Percentiles rank a stretch among this genome's conserved stretches.
phyloP scores from a whole-genome alignment of 305 asterid genomes.

The Coffea humblotiana region DNA sequence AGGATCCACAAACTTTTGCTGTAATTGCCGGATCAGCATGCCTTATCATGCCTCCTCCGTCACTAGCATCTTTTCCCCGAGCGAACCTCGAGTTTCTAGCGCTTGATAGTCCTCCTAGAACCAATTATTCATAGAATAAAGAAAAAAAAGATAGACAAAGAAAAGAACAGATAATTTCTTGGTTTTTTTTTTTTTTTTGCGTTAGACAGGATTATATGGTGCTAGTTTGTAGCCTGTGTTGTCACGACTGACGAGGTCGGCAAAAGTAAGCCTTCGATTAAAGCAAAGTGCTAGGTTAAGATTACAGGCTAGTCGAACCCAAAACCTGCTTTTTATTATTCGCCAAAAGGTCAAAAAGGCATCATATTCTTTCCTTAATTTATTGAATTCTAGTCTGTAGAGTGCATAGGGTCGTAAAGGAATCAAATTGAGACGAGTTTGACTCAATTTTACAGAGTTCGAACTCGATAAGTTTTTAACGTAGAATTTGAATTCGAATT shows the following conservation, averaged over 20 bases:
- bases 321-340: slow-evolving; percentile 18
- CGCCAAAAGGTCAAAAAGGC: slow-evolving; percentile 22
- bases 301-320: slow-evolving; percentile 11
- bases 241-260: slow-evolving; percentile 23
- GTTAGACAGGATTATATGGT: background rate
- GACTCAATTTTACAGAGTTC: too few relatives aligned
- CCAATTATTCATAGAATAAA: background rate
- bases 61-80: background rate
- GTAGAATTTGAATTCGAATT: too few relatives aligned
- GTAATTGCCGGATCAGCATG: background rate
- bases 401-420: too few relatives aligned
- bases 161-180: background rate
- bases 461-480: too few relatives aligned
- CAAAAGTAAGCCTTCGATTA: slow-evolving; percentile 36
- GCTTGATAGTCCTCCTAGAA: background rate
- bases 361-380: slow-evolving; percentile 33
- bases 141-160: background rate
- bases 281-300: slow-evolving; percentile 17
- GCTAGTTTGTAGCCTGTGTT: background rate
- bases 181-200: background rate
- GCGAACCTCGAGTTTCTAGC: background rate
- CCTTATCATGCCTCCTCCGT: background rate
- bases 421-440: too few relatives aligned
- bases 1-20: background rate
- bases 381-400: background rate